Evolutionary conservation across 176 grass and related monocot genomes (phyloP).

Genomic region (Miscanthus lutarioriparius): DNA sequence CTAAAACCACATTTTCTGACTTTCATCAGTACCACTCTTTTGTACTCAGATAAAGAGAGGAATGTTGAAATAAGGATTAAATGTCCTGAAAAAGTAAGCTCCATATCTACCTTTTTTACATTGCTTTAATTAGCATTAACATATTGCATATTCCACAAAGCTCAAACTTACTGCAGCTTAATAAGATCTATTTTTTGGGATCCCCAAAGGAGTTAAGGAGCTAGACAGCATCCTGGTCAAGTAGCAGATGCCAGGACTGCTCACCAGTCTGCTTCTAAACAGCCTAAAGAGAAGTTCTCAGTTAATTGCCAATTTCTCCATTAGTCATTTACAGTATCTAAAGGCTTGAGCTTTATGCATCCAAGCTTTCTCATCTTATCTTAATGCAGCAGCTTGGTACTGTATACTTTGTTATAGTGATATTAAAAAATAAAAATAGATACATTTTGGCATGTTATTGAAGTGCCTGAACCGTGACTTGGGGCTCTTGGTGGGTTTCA

Average conservation of each 20-base stretch:
- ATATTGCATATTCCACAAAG: conserved; percentile 5
- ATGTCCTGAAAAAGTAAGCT: conserved; percentile 6
- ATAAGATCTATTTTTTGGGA: not conserved
- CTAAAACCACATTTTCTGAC: not conserved
- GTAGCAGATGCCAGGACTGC: not conserved
- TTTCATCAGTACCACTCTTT: not conserved
- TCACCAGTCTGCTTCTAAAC: not conserved
- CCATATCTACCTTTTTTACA: not conserved
- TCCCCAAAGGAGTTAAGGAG: conserved; percentile 6
- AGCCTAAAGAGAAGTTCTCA: not conserved
- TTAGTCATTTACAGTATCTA: not conserved
- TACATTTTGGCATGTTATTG: no score
- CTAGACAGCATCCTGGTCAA: not conserved
- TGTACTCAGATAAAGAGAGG: not conserved
- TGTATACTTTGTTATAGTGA: no score
- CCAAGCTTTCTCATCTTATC: not conserved
- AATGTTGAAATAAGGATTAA: not conserved
- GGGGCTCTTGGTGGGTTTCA: no score
- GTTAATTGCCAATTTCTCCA: not conserved
- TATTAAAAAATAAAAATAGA: no score
- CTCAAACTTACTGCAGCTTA: not conserved
- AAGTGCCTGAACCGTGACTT: no score
- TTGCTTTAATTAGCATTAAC: not conserved
- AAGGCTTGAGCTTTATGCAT: conserved; percentile 8
- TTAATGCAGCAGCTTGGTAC: not conserved